A percentile compares a stretch with the other conserved stretches of the same genome.
Evolutionary conservation across 225 moss, liverwort and hornwort genomes (phyloP).

Genomic region (Physcomitrium patens): DNA sequence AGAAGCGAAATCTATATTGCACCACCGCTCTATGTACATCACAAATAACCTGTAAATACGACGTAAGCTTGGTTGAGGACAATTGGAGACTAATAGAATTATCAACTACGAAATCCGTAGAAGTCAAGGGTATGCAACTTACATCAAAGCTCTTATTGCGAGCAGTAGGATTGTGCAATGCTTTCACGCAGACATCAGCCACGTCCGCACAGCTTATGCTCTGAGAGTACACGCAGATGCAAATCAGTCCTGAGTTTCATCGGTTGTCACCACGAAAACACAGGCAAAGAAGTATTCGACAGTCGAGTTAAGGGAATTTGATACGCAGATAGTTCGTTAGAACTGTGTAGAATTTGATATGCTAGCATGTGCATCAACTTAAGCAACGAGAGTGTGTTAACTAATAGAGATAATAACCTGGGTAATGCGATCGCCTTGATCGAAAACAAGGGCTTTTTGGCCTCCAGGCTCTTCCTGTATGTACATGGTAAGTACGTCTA

Average conservation of each 20-base stretch:
- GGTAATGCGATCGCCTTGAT: constrained; percentile 86
- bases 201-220: constrained; percentile 92
- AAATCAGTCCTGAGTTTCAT: not conserved
- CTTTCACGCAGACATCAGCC: constrained; percentile 85
- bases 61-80: no score
- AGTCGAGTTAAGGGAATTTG: not conserved
- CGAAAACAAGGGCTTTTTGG: constrained; percentile 80
- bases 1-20: no score
- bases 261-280: not conserved
- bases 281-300: not conserved
- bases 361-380: not conserved
- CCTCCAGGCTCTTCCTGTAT: constrained; percentile 89
- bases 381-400: not conserved
- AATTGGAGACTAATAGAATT: not conserved
- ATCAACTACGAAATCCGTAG: not conserved
- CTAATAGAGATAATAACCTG: constrained; percentile 50
- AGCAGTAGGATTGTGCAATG: constrained; percentile 78
- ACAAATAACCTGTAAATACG: no score
- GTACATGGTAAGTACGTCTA: not conserved
- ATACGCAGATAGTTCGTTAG: not conserved
- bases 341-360: not conserved
- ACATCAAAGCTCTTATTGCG: constrained; percentile 94
- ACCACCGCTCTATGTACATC: no score
- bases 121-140: constrained; percentile 32
- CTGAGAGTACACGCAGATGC: constrained; percentile 41